Evolutionary conservation across 176 grass and related monocot species (phyloP), one percentile per base, ranked within the genome.

Genomic region (Puccinellia tenuiflora): DNA sequence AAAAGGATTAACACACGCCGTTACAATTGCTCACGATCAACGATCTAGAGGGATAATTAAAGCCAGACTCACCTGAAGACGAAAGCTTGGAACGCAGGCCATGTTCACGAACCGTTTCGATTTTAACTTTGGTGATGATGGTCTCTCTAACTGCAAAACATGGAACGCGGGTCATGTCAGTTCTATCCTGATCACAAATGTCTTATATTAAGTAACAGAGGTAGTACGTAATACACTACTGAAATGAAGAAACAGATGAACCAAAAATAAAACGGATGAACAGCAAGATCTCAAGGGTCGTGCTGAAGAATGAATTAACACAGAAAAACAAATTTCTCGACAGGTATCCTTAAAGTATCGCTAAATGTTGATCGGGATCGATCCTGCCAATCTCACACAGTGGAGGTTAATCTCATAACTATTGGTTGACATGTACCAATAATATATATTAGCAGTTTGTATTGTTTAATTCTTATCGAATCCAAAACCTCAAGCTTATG

Each of bases 51-150:
- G 39, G n/a, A 9, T 22, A 8, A 2, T 26, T 16, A 4, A 73
- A 75, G 31, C 62, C 28, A n/a, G 21, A 21, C 68, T 80, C 16
- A 85, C 87, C 87, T 60, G 75, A 81, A 20, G 77, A 85, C n/a
- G 87, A 61, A 76, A 76, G 77, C 40, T 85, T 81, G 12, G n/a
- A 14, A 15, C 21, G 65, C 37, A 43, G 67, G 10, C 11, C 22
- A 59, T 59, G 55, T 59, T 59, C 55, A 59, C 6, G 22, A 53
- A 42, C 80, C 53, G 83, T 83, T 64, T 64, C 53, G 17, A 53
- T 20, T 54, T 75, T 46, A 3, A 78, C 63, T 75, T 76, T 55
- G n/a, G 40, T 68, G 40, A 85, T n/a, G 34, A 63, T 48, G 5
- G 77, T 20, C 29, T 67, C 29, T 26, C 9, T 50, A 25, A 69